These are phyloP conservation scores for Cyclocybe cylindracea DNA, from an alignment of 768 basidiomycete genomes.

Conservation along the genomic window DNA sequence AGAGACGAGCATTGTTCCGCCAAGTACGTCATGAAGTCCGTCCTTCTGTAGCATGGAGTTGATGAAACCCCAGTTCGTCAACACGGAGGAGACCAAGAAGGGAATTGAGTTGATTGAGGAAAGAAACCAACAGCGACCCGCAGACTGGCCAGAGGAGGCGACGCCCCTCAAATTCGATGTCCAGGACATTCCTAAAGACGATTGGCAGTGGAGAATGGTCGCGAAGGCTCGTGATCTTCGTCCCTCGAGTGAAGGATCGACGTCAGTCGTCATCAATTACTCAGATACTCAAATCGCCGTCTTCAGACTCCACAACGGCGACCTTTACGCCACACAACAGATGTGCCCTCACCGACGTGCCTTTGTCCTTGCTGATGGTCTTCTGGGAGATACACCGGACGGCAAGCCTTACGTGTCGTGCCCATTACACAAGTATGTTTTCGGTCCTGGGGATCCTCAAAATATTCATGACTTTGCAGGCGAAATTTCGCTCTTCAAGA, in stretches of 20 bases:
- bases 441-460: conserved; percentile 38
- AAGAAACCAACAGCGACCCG: conserved; percentile 63
- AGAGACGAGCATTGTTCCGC: conserved; percentile 13
- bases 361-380: conserved; percentile 70
- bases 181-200: conserved; percentile 39
- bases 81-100: conserved; percentile 50
- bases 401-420: conserved; percentile 43
- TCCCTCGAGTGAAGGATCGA: conserved; percentile 45
- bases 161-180: conserved; percentile 46
- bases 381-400: conserved; percentile 63
- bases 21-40: conserved; percentile 12
- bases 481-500: conserved; percentile 58
- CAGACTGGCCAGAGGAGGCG: conserved; percentile 65
- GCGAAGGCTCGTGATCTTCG: conserved; percentile 49
- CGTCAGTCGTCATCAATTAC: conserved; percentile 57
- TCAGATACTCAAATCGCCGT: conserved; percentile 69
- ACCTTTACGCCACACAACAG: conserved; percentile 70
- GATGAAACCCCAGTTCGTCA: conserved; percentile 60
- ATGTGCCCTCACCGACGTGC: conserved; percentile 57
- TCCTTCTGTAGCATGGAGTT: conserved; percentile 34
- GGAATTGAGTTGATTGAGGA: conserved; percentile 56
- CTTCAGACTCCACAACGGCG: conserved; percentile 59
- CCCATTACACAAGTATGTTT: conserved; percentile 25
- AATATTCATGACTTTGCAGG: conserved; percentile 12
- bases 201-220: conserved; percentile 61